Evolutionary conservation across 352 stramenopile genomes (phyloP).

Genomic region (Globisporangium canariense): DNA sequence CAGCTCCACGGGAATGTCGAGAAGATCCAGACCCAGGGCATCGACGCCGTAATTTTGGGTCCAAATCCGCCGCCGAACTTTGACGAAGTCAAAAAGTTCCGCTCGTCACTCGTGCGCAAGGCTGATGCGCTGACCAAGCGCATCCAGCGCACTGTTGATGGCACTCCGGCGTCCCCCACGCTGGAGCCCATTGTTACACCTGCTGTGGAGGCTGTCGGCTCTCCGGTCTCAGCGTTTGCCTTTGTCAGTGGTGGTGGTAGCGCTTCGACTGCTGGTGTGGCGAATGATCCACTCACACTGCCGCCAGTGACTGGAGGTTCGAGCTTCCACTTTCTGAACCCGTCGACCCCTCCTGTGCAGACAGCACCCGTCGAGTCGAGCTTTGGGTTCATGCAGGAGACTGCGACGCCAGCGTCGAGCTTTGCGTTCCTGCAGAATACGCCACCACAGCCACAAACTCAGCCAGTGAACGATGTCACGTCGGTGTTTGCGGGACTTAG

Average conservation of each 20-base stretch:
- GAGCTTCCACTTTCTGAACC: slow-evolving; percentile 44
- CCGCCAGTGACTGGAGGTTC: slow-evolving; percentile 22
- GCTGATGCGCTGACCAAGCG: slow-evolving; percentile 59
- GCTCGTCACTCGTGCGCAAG: slow-evolving; percentile 61
- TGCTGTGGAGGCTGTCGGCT: slow-evolving; percentile 10
- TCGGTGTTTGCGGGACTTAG: slow-evolving; percentile 61
- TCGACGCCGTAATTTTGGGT: slow-evolving; percentile 77
- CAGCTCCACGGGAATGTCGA: slow-evolving; percentile 73
- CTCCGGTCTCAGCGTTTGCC: slow-evolving; percentile 45
- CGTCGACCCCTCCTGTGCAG: slow-evolving; percentile 20
- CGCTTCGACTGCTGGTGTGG: slow-evolving; percentile 15
- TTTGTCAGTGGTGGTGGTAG: slow-evolving; percentile 38
- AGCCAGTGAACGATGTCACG: slow-evolving; percentile 18
- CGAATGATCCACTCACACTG: slow-evolving; percentile 22
- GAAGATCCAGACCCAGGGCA: slow-evolving; percentile 77
- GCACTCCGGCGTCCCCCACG: slow-evolving; percentile 3
- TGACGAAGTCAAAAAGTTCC: slow-evolving; percentile 65
- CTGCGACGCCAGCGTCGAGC: slow-evolving; percentile 22
- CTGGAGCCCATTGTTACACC: not conserved
- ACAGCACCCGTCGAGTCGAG: slow-evolving; percentile 20
- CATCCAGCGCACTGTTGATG: slow-evolving; percentile 50
- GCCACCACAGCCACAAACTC: slow-evolving; percentile 5
- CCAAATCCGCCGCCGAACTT: slow-evolving; percentile 60
- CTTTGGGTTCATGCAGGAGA: slow-evolving; percentile 43
- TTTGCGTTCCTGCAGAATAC: slow-evolving; percentile 29